Evolutionary conservation across 1,139 yeast species (phyloP).

Genomic region (Pichia sp.): DNA sequence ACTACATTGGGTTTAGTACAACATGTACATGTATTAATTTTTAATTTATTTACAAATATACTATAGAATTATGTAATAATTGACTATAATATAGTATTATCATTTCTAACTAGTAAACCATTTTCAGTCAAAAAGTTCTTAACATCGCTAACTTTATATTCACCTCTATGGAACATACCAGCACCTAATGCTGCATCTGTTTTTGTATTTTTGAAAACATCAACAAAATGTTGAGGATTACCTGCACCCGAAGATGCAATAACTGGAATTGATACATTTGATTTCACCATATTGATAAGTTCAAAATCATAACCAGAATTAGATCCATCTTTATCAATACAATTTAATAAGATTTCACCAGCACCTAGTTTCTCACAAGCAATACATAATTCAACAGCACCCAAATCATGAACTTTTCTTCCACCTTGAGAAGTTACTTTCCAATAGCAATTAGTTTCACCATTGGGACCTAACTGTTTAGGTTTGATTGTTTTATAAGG

Average conservation of each 20-base stretch:
- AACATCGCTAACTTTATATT: slow-evolving; percentile 78
- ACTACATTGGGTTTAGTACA: not conserved
- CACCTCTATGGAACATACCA: slow-evolving; percentile 94
- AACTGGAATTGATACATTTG: slow-evolving; percentile 76
- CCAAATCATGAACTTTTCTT: slow-evolving; percentile 77
- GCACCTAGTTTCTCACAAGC: slow-evolving; percentile 96
- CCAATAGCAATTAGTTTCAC: slow-evolving; percentile 83
- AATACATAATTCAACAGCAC: slow-evolving; percentile 79
- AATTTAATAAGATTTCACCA: slow-evolving; percentile 85
- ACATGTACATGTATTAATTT: not conserved
- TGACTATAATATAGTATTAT: slow-evolving; percentile 19
- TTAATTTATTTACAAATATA: not conserved
- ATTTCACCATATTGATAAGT: slow-evolving; percentile 67
- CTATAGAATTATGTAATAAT: not conserved
- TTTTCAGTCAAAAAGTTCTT: slow-evolving; percentile 51
- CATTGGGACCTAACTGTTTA: slow-evolving; percentile 64
- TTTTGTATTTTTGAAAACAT: slow-evolving; percentile 71
- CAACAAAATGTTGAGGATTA: slow-evolving; percentile 76
- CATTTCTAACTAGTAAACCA: slow-evolving; percentile 49
- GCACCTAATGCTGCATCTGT: slow-evolving; percentile 98
- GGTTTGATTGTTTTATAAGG: slow-evolving; percentile 54
- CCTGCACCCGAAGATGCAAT: slow-evolving; percentile 99
- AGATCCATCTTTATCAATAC: slow-evolving; percentile 94
- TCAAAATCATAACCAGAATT: slow-evolving; percentile 90
- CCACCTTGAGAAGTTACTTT: slow-evolving; percentile 97